Percentiles rank a stretch among this genome's conserved stretches.
Conservation (phyloP, 176 grass and related monocot genomes). For the sorghum (Sorghum bicolor) region DNA sequence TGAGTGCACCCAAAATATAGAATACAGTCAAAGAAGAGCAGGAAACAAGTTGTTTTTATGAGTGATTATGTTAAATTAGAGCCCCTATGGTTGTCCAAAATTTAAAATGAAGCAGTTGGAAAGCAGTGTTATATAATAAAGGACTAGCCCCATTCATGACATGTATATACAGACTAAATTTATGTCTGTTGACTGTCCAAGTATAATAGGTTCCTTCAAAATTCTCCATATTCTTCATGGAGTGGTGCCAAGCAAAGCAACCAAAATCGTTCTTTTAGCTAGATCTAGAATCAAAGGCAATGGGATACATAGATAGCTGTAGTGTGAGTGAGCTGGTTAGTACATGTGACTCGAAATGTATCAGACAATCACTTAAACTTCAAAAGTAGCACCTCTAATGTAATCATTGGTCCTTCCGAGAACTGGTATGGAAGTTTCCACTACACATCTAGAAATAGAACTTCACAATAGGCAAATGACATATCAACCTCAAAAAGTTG, state of each 20-base stretch:
- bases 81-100: background rate
- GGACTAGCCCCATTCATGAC: background rate
- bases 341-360: background rate
- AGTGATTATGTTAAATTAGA: background rate
- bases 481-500: background rate
- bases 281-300: background rate
- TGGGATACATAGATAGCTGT: background rate
- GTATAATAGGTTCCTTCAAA: background rate
- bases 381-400: background rate
- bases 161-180: background rate
- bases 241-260: background rate
- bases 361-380: background rate
- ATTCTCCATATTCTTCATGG: background rate
- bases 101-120: background rate
- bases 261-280: background rate
- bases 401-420: background rate
- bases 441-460: background rate
- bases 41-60: background rate
- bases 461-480: background rate
- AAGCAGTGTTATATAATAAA: background rate
- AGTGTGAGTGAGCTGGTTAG: background rate
- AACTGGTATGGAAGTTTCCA: background rate
- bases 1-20: slow-evolving; percentile 3
- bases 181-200: background rate
- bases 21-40: background rate